Evolutionary conservation across 2,329 filamentous ascomycete genomes (phyloP).

Genomic region (Talaromyces sp.): DNA sequence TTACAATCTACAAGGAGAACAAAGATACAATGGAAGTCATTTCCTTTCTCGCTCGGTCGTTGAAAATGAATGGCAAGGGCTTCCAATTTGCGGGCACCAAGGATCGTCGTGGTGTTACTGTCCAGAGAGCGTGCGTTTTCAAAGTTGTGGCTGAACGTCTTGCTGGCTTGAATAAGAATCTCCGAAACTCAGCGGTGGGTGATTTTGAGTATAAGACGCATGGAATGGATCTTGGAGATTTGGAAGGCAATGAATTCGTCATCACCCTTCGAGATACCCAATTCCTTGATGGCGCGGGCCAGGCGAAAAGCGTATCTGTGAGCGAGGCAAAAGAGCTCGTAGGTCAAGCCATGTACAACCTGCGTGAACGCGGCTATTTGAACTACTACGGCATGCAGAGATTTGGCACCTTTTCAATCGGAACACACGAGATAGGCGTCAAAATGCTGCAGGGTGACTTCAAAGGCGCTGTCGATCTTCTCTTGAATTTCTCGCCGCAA

Average conservation of each 20-base stretch:
- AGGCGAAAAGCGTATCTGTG: conserved; percentile 47
- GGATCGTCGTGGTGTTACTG: conserved; percentile 80
- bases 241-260: conserved; percentile 85
- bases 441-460: conserved; percentile 80
- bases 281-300: conserved; percentile 48
- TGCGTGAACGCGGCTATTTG: conserved; percentile 76
- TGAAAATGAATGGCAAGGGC: conserved; percentile 65
- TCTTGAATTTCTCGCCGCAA: conserved; percentile 68
- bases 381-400: conserved; percentile 98
- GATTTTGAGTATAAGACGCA: conserved; percentile 74
- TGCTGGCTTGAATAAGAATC: conserved; percentile 57
- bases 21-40: conserved; percentile 93
- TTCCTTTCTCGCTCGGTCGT: conserved; percentile 67
- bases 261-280: conserved; percentile 85
- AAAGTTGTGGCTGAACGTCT: conserved; percentile 62
- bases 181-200: conserved; percentile 65
- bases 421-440: conserved; percentile 80
- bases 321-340: conserved; percentile 45
- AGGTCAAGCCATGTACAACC: conserved; percentile 59
- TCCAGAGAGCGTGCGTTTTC: conserved; percentile 71
- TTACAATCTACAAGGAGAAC: conserved; percentile 94
- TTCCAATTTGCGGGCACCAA: conserved; percentile 88
- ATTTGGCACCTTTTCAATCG: conserved; percentile 82
- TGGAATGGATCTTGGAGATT: conserved; percentile 75
- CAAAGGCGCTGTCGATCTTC: conserved; percentile 71